Evolutionary conservation across 2,329 filamentous ascomycete genomes (phyloP), one percentile per base, ranked within the genome.

Genomic region (Iodosphaeria phyllophila): DNA sequence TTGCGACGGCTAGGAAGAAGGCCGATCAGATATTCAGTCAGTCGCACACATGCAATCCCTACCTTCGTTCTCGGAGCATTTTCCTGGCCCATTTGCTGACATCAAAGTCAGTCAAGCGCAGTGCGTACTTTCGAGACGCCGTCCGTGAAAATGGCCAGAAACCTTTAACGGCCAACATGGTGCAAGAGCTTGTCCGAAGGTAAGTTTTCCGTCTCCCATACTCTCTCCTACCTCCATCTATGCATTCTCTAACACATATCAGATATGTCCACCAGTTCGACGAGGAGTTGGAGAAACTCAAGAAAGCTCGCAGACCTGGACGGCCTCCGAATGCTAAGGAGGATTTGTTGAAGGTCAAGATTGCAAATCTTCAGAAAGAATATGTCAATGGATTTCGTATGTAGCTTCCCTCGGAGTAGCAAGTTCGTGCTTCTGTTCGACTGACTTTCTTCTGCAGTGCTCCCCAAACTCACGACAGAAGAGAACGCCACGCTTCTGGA

Each of bases 361-460:
- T 78, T 27, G 60, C 65, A 9, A 54, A 54, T 2, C 75, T 93
- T 34, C 60, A 74, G 41, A 75, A 75, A 37, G 89, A 98, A 54
- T 79, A 78, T 35, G 64, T 74, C 33, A 70, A 71, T 26, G 89
- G 89, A 0, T 91, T 92, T 42, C 76, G 78, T 80, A 36, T 38
- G 67, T 54, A 14, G 5, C 22, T 14, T 10, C 19, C 22, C n/a
- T n/a, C n/a, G n/a, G n/a, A n/a, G n/a, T n/a, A n/a, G n/a, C n/a
- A n/a, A n/a, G n/a, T n/a, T n/a, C n/a, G n/a, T n/a, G n/a, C n/a
- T n/a, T n/a, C n/a, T n/a, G n/a, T n/a, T n/a, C n/a, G n/a, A n/a
- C n/a, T n/a, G n/a, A n/a, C n/a, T 37, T 27, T 10, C 11, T 47
- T 49, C 18, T 19, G 10, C 27, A 74, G 69, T 68, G 31, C 48